These are phyloP conservation scores for Lecanicillium sp. DNA, from an alignment of 2,329 filamentous ascomycete genomes.

Conservation along the genomic window DNA sequence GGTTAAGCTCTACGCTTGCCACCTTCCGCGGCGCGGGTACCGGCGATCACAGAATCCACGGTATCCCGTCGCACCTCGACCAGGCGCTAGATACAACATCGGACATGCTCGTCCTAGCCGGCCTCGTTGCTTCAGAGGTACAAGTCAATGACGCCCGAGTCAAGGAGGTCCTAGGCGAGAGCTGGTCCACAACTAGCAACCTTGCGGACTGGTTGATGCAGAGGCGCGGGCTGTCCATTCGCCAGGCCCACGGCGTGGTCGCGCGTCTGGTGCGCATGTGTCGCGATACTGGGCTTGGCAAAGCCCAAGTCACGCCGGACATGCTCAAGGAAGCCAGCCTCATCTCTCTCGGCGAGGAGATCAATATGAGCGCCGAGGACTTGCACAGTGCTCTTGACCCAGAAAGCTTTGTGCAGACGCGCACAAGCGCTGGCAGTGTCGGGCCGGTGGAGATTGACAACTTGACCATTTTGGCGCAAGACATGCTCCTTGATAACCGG, in stretches of 20 bases:
- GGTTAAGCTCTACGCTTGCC: constrained; percentile 13
- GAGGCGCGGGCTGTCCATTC: constrained; percentile 10
- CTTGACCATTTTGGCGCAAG: neutral
- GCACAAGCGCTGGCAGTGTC: constrained; percentile 11
- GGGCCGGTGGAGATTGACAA: constrained; percentile 3
- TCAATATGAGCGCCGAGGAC: constrained; percentile 8
- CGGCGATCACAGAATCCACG: constrained; percentile 10
- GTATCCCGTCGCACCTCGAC: constrained; percentile 8
- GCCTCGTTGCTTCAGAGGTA: constrained; percentile 11
- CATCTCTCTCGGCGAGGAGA: neutral
- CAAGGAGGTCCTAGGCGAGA: constrained; percentile 5
- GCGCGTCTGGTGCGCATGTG: constrained; percentile 12
- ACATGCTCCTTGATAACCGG: constrained; percentile 7
- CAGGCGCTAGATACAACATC: constrained; percentile 11
- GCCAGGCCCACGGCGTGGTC: constrained; percentile 14
- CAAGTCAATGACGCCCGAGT: constrained; percentile 10
- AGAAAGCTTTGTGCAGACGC: constrained; percentile 10
- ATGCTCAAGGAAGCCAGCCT: constrained; percentile 8
- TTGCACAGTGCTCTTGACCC: constrained; percentile 10
- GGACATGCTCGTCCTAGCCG: constrained; percentile 12
- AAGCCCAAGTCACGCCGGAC: neutral
- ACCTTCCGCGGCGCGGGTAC: constrained; percentile 12
- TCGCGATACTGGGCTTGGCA: constrained; percentile 1
- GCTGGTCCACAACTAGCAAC: constrained; percentile 15
- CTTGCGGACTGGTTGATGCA: constrained; percentile 13